Evolutionary conservation across 2,329 filamentous ascomycete species (phyloP), one percentile per base, ranked within the genome.

Genomic region (Whalleya microplaca): DNA sequence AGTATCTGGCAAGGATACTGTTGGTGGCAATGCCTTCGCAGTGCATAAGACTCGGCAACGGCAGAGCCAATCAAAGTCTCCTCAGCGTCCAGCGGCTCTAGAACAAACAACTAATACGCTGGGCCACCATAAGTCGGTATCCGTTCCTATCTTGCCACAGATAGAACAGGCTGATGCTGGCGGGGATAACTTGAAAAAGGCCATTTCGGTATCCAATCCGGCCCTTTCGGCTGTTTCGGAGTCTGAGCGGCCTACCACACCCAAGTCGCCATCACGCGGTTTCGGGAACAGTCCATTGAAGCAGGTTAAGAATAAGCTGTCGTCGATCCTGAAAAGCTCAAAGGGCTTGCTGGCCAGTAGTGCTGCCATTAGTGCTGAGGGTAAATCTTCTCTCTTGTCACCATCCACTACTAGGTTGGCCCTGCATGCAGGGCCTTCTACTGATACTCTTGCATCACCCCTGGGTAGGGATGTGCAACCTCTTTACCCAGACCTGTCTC

Each of bases 261-360:
- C 76, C 2, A 86, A 85, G 64, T 86, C 85, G 1, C 83, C 84
- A 0, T 78, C 81, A 4, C 76, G 84, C 52, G 76, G 71, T 47
- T 79, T 84, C 65, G 79, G 81, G 7, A 92, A 96, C 64, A 94
- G 89, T 56, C 92, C 92, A 4, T 75, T 97, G 56, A 96, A 93
- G 73, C 92, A 95, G 49, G 93, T 95, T 23, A 98, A 96, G 76
- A 91, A 90, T 69, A 96, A 92, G 71, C 80, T 98, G 46, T 96
- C 94, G 45, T 96, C 93, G 9, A 92, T 96, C 57, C 80, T 97
- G 66, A 93, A 92, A 74, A 90, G 88, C 53, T 95, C 93, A 3
- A 94, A 90, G 72, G 91, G 89, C 14, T 84, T 97, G 47, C 88
- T 97, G 61, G 91, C 89, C 18, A 96, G 90, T 64, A 94, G 85